Conservation (phyloP, 805 yeast genomes). For the Huiozyma naganishii region DNA sequence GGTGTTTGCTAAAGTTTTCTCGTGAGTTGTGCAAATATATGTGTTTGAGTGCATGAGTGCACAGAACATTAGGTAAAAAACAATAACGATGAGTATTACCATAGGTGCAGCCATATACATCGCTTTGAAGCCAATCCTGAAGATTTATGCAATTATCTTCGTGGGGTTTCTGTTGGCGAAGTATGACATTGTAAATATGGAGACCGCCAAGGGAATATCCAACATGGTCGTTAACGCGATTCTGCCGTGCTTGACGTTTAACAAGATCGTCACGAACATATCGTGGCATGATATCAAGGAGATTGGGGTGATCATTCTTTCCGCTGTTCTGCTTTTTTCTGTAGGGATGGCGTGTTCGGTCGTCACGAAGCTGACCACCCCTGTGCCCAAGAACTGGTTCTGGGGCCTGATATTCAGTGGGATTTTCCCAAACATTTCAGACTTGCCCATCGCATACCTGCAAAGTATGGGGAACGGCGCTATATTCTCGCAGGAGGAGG, state of each 20-base stretch:
- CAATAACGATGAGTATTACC: conserved; percentile 6
- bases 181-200: conserved; percentile 51
- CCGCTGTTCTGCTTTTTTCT: conserved; percentile 35
- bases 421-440: conserved; percentile 68
- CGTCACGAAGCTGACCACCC: conserved; percentile 36
- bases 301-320: conserved; percentile 52
- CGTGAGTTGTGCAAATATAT: no score
- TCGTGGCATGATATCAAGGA: conserved; percentile 58
- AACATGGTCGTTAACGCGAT: conserved; percentile 57
- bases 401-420: conserved; percentile 71
- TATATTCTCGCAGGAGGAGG: conserved; percentile 42
- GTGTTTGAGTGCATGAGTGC: no score
- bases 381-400: conserved; percentile 60
- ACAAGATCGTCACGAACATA: conserved; percentile 57
- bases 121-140: conserved; percentile 77
- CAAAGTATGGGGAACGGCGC: conserved; percentile 59
- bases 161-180: conserved; percentile 58
- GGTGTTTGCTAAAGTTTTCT: no score
- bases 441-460: conserved; percentile 74
- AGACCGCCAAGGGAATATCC: conserved; percentile 59
- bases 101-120: conserved; percentile 64
- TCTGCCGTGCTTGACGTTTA: conserved; percentile 67
- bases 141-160: conserved; percentile 61
- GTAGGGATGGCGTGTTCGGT: conserved; percentile 36
- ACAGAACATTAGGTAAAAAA: neutral